Base-by-base conservation (phyloP, 75 land plant genomes). In the Cunninghamia lanceolata region DNA sequence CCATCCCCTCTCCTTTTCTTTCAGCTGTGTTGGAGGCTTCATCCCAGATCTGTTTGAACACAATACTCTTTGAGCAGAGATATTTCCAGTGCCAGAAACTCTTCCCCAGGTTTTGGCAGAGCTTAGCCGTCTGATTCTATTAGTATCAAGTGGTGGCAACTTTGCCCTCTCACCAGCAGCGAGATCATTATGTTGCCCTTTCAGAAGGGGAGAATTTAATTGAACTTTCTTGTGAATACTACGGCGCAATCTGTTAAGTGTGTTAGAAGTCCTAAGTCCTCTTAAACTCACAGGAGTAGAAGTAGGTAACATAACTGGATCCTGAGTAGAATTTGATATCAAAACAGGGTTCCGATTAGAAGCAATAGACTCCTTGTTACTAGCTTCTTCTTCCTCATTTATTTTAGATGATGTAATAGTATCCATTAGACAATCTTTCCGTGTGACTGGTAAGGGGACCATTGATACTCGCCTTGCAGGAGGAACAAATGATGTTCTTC, bases 171-270 rank as follows among this genome's bases (percentile, higher is more conserved):
- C 82, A 45, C 43, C 47, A 45, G 45, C 47, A 80, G 46, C 32
- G 47, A 42, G 43, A 7, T 43, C 82, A 79, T 79, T 43, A 43
- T 42, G 42, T 25, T 40, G 82, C 46, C 82, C 82, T 79, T 21
- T 79, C 40, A 79, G 46, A 43, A 79, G 8, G 17, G 82, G 82
- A 45, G 82, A 80, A 80, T 80, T 80, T 13, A 80, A 80, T 32
- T 91, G 83, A n/a, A 91, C 87, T 82, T 92, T 94, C 91, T 83
- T 93, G n/a, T 94, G 92, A 68, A 94, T 82, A 89, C 96, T 94
- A 81, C 91, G 87, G 74, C 96, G 85, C 88, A 93, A 70, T 25
- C 47, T 90, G 82, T 71, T 88, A 15, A 88, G 19, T 77, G 86
- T 90, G 84, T 92, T 88, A 40, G 68, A 76, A 46, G 53, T 88